Base-by-base conservation (phyloP, 805 yeast genomes). In the Sugiyamaella chiloensis region DNA sequence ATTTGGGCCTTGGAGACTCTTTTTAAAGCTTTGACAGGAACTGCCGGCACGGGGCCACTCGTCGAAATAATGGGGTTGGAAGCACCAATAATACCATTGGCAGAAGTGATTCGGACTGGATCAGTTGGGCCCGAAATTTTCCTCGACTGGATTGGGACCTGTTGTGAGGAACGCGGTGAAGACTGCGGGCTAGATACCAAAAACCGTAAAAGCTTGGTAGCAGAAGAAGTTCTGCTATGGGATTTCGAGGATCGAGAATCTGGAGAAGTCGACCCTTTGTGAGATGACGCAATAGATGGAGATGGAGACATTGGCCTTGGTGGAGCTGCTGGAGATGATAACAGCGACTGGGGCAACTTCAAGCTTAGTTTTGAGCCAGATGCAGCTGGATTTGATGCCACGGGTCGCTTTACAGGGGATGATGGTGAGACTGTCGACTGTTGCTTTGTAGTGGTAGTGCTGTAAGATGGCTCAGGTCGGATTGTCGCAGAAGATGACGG, bases 1-100 rank as follows among this genome's bases (percentile, higher is more conserved):
- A 58, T 58, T 37, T 32, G 24, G 11, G 26, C 43, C 35, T 54
- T 54, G n/a, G n/a, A n/a, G n/a, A n/a, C n/a, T n/a, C n/a, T n/a
- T n/a, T n/a, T 26, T 48, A 27, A 20, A 49, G 37, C 37, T n/a
- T 17, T 35, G 17, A 8, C n/a, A n/a, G n/a, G n/a, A n/a, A n/a
- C n/a, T n/a, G n/a, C n/a, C n/a, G n/a, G n/a, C n/a, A n/a, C n/a
- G n/a, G n/a, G n/a, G n/a, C n/a, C n/a, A n/a, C n/a, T n/a, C n/a
- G n/a, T n/a, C n/a, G n/a, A n/a, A n/a, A n/a, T n/a, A n/a, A n/a
- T n/a, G 30, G 32, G 5, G 23, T 19, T 26, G 32, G 42, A 39
- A 24, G 5, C 27, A 9, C 5, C 16, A 14, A 24, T 35, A 5
- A 9, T 47, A 17, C n/a, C 9, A 7, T 26, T 12, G 19, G 43